These are phyloP conservation scores for Telfairia occidentalis DNA, from an alignment of 331 rosid genomes.

Conservation along the genomic window DNA sequence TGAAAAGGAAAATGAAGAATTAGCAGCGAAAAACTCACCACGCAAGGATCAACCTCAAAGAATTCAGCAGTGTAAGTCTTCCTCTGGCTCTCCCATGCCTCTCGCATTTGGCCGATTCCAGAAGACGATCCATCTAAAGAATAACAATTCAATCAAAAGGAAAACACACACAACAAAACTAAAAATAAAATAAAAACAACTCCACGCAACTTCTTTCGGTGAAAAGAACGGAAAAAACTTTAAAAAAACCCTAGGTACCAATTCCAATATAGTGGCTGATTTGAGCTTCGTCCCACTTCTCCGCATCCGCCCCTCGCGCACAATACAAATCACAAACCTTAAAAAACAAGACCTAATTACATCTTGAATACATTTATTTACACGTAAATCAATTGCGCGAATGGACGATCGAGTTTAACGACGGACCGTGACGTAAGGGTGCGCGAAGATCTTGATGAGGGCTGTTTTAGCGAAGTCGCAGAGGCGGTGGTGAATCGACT, in stretches of 20 bases:
- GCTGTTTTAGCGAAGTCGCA: conserved; percentile 70
- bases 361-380: background rate
- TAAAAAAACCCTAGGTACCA: conserved; percentile 27
- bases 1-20: background rate
- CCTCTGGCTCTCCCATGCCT: conserved; percentile 63
- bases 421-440: conserved; percentile 66
- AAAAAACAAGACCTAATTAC: background rate
- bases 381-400: background rate
- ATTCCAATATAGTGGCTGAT: conserved; percentile 84
- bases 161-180: background rate
- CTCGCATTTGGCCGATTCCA: conserved; percentile 50
- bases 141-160: background rate
- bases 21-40: conserved; percentile 21
- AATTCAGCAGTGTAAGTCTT: conserved; percentile 58
- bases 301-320: conserved; percentile 50
- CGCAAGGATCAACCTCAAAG: conserved; percentile 70
- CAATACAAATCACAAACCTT: conserved; percentile 84
- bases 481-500: conserved; percentile 59
- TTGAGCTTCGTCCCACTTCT: conserved; percentile 71
- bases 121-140: conserved; percentile 53
- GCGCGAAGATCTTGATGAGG: conserved; percentile 67
- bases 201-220: background rate
- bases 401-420: background rate
- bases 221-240: background rate
- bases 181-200: background rate